Percentiles rank a stretch among this genome's conserved stretches.
Evolutionary conservation across 345 rosid species (phyloP).

Genomic region (Salix viminalis): DNA sequence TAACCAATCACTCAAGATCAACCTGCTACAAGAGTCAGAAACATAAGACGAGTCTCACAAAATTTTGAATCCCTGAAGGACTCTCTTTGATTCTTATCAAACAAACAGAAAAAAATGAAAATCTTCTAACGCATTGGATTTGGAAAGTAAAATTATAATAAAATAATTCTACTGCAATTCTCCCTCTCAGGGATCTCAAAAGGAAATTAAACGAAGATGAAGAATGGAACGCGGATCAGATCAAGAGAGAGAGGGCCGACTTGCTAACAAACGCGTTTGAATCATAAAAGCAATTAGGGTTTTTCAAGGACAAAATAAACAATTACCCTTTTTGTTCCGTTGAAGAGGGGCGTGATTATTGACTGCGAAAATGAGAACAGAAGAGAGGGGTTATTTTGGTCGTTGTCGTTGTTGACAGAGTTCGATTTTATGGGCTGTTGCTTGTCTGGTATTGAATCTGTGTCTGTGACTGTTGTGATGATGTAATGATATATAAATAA

Average conservation of each 20-base stretch:
- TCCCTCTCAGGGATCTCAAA: background rate
- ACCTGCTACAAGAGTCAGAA: slow-evolving; percentile 10
- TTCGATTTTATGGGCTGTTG: background rate
- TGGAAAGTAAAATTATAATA: background rate
- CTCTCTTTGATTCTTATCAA: background rate
- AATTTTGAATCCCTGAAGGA: background rate
- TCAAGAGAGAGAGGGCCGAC: background rate
- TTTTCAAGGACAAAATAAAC: background rate
- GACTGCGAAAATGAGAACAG: background rate
- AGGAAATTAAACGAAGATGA: background rate
- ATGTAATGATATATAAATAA: background rate
- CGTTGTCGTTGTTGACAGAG: background rate
- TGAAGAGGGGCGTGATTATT: background rate
- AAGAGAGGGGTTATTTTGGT: background rate
- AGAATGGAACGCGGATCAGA: background rate
- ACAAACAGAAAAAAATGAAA: background rate
- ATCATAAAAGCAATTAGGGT: background rate
- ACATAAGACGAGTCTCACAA: background rate
- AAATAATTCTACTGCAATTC: background rate
- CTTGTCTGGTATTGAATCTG: background rate
- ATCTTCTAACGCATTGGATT: background rate
- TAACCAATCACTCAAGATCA: slow-evolving; percentile 11
- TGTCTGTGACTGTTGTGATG: background rate
- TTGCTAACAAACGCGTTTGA: background rate
- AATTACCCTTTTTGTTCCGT: background rate